Evolutionary conservation across 2,329 filamentous ascomycete species (phyloP).

Genomic region (Aspergillus alliaceus): DNA sequence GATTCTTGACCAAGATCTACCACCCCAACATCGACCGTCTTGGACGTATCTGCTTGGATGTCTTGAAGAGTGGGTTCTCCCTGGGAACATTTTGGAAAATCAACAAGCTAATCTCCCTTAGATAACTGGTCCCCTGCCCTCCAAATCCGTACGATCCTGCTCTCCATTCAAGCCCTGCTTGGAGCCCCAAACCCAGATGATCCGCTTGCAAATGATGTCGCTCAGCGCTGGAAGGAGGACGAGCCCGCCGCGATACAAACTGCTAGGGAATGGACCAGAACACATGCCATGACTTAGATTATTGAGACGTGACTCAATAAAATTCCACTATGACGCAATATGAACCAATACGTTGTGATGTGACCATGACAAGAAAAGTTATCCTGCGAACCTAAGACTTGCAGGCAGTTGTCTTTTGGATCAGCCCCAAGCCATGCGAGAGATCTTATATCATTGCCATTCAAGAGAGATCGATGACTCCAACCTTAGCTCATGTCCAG

Average conservation of each 20-base stretch:
- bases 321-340: constrained; percentile 14
- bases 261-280: constrained; percentile 86
- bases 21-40: constrained; percentile 99
- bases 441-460: constrained; percentile 2
- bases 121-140: constrained; percentile 98
- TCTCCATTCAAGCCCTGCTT: constrained; percentile 94
- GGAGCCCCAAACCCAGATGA: constrained; percentile 97
- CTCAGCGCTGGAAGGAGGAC: constrained; percentile 97
- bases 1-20: constrained; percentile 98
- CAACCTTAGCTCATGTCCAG: constrained; percentile 7
- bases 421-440: constrained; percentile 8
- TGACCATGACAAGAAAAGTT: constrained; percentile 32
- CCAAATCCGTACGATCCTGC: constrained; percentile 96
- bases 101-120: constrained; percentile 40
- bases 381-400: constrained; percentile 15
- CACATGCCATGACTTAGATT: constrained; percentile 65
- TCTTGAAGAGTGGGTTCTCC: constrained; percentile 79
- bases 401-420: constrained; percentile 15
- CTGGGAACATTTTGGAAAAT: neutral
- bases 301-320: constrained; percentile 4
- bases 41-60: constrained; percentile 93
- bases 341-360: constrained; percentile 25
- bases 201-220: constrained; percentile 95
- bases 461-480: constrained; percentile 2
- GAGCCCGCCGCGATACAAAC: constrained; percentile 90